phyloP scores from a whole-genome alignment of 2,329 filamentous ascomycete genomes.

The Aspergillus piperis region DNA sequence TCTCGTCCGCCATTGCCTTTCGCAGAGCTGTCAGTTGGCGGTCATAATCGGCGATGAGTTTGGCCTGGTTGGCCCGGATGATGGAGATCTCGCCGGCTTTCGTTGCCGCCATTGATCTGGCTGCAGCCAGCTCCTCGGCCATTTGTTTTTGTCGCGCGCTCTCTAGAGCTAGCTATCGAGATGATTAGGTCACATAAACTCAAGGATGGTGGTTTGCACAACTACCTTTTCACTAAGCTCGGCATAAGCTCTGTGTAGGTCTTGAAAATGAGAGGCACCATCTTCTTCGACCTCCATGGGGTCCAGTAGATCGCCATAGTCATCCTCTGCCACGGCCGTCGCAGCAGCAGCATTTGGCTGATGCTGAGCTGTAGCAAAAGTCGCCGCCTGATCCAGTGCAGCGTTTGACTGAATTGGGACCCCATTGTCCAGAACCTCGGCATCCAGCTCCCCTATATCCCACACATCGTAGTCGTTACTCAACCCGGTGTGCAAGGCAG shows the following conservation, averaged over 20 bases:
- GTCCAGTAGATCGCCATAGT: constrained; percentile 7
- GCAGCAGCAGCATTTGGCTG: constrained; percentile 19
- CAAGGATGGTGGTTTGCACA: not conserved
- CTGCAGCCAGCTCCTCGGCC: constrained; percentile 39
- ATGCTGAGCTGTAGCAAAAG: constrained; percentile 9
- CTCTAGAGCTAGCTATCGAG: constrained; percentile 40
- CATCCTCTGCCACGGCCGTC: constrained; percentile 23
- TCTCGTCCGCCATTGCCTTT: constrained; percentile 56
- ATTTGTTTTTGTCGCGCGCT: constrained; percentile 43
- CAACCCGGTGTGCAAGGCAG: constrained; percentile 36
- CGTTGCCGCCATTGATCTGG: constrained; percentile 46
- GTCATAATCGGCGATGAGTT: constrained; percentile 55
- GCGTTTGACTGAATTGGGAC: constrained; percentile 3
- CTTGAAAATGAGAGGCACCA: constrained; percentile 10
- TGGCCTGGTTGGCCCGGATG: constrained; percentile 59
- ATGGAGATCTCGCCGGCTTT: constrained; percentile 65
- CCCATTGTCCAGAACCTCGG: constrained; percentile 45
- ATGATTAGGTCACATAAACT: constrained; percentile 12
- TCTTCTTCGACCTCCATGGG: constrained; percentile 24
- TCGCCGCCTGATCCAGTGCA: constrained; percentile 16
- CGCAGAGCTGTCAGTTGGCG: constrained; percentile 55
- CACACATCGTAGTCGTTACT: constrained; percentile 45
- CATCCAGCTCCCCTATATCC: constrained; percentile 48
- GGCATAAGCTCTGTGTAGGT: constrained; percentile 16
- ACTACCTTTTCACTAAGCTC: constrained; percentile 31